Conservation (phyloP, 768 basidiomycete genomes). For the Xanthoconium stramineum region DNA sequence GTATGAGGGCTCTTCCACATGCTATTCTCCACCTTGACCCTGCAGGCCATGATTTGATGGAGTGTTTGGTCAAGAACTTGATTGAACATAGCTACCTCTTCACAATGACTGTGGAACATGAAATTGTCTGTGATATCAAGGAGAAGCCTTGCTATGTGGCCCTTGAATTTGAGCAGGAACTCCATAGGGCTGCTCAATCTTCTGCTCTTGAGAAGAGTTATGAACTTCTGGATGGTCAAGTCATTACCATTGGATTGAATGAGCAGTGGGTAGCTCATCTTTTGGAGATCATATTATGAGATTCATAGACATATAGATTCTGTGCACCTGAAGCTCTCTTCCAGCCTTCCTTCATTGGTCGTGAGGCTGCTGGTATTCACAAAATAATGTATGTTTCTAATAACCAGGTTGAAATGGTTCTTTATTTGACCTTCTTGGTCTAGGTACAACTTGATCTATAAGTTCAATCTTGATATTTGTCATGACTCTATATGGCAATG, state of each 20-base stretch:
- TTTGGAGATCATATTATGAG: background rate
- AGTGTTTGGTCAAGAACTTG: constrained; percentile 77
- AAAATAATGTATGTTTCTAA: constrained; percentile 51
- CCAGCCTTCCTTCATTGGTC: constrained; percentile 56
- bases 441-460: constrained; percentile 57
- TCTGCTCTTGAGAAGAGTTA: constrained; percentile 91
- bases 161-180: constrained; percentile 90
- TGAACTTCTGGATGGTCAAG: constrained; percentile 89
- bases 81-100: constrained; percentile 92
- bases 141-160: constrained; percentile 92
- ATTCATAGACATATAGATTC: constrained; percentile 38
- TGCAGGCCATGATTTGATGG: constrained; percentile 90
- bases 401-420: background rate
- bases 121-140: constrained; percentile 97
- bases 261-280: constrained; percentile 43
- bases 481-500: constrained; percentile 33
- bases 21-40: constrained; percentile 91
- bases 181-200: constrained; percentile 86
- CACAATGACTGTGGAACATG: constrained; percentile 89
- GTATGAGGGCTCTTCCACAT: constrained; percentile 89
- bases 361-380: constrained; percentile 85
- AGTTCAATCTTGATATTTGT: constrained; percentile 66
- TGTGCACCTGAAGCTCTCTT: constrained; percentile 54
- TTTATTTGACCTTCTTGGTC: background rate
- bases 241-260: constrained; percentile 80